Evolutionary conservation across 371 early-diverging fungal genomes (phyloP), one percentile per base, ranked within the genome.

Genomic region (Mucor racemosus): DNA sequence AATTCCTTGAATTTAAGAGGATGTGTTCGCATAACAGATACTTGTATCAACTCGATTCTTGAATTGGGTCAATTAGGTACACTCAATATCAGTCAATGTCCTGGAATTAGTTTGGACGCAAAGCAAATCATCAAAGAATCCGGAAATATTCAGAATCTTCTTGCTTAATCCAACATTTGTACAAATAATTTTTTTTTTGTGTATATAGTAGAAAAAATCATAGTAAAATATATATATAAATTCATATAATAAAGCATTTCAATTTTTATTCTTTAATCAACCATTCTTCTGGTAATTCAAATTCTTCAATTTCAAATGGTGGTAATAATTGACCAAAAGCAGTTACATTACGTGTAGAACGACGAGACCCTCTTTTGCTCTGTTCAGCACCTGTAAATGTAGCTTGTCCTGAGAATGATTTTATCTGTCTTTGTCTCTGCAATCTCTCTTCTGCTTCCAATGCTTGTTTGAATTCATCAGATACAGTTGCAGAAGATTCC

Each of bases 11-110:
- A 71, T 17, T 11, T 75, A 3, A 39, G 75, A 60, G 91, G 91
- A 7, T 92, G 91, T 71, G 81, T 91, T 1, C 88, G 90, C 19
- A 78, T 92, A 15, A 89, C 91, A 1, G 86, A 86, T 57, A 60
- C 35, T 0, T 87, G 90, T 14, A 67, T 90, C 1, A 63, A 77
- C 8, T 63, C 78, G 13, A 70, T 81, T 17, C 31, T 81, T 31
- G 67, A 71, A 21, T 33, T 36, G 4, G 59, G 48, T 9, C n/a
- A 41, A 10, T 41, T 73, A 5, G 41, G 60, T 10, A 53, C 56
- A 3, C 48, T 76, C 9, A 76, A 76, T 61, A 74, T 76, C 41
- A 76, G 74, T 39, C 76, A 76, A 46, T 76, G 76, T 56, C 73
- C 73, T 26, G 64, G 74, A 9, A 73, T 76, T 7, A 66, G 66